phyloP scores from a whole-genome alignment of 1,139 yeast species.

The Yamadazyma sp. region DNA sequence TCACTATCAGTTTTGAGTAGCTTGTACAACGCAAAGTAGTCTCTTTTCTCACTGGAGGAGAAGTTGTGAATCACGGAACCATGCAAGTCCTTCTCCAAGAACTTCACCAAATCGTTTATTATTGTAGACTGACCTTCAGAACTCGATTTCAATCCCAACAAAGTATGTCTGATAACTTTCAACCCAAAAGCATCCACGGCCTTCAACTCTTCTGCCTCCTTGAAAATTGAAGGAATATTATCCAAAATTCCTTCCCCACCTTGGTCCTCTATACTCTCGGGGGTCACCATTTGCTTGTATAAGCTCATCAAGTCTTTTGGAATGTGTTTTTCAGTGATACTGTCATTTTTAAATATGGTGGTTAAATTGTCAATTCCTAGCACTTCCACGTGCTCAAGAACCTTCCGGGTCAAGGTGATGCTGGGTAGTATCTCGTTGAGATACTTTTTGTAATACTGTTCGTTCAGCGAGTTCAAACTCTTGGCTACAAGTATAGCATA shows the following conservation, averaged over 20 bases:
- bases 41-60: slow-evolving; percentile 38
- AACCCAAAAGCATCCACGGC: slow-evolving; percentile 81
- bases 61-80: slow-evolving; percentile 31
- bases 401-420: slow-evolving; percentile 10
- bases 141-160: slow-evolving; percentile 55
- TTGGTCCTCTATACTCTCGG: slow-evolving; percentile 20
- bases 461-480: slow-evolving; percentile 20
- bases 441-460: slow-evolving; percentile 6
- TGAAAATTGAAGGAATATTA: slow-evolving; percentile 37
- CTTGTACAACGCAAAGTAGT: slow-evolving; percentile 67
- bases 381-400: slow-evolving; percentile 67
- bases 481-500: slow-evolving; percentile 40
- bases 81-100: slow-evolving; percentile 30
- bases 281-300: slow-evolving; percentile 25
- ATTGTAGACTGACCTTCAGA: slow-evolving; percentile 26
- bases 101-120: slow-evolving; percentile 33
- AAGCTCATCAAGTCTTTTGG: slow-evolving; percentile 36
- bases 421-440: slow-evolving; percentile 23
- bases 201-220: slow-evolving; percentile 55
- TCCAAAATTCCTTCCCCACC: slow-evolving; percentile 15
- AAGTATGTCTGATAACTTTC: slow-evolving; percentile 75
- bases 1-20: slow-evolving; percentile 52
- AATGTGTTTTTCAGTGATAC: slow-evolving; percentile 28
- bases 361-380: slow-evolving; percentile 65
- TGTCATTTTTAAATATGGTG: slow-evolving; percentile 27